phyloP scores from a whole-genome alignment of 345 rosid species.

The Camelina sativa region DNA sequence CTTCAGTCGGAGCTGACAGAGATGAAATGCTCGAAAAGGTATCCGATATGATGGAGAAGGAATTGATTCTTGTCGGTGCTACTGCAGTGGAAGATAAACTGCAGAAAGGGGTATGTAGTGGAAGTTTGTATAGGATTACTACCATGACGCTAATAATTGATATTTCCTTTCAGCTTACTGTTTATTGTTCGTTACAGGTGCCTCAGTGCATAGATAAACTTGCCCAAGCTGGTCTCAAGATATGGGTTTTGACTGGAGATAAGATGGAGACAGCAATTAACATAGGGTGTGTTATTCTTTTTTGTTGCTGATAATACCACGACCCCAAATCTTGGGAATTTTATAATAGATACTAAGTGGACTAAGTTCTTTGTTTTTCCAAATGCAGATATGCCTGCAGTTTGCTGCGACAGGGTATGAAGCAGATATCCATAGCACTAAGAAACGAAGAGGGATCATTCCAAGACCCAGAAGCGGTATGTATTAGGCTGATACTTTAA shows the following conservation, averaged over 20 bases:
- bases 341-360: slow-evolving; percentile 14
- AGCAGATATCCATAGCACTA: slow-evolving; percentile 50
- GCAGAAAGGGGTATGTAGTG: slow-evolving; percentile 69
- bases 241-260: slow-evolving; percentile 90
- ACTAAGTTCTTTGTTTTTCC: slow-evolving; percentile 31
- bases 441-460: slow-evolving; percentile 33
- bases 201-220: slow-evolving; percentile 88
- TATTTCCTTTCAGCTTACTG: slow-evolving; percentile 5
- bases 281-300: slow-evolving; percentile 56
- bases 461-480: slow-evolving; percentile 40
- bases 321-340: neutral
- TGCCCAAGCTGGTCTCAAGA: slow-evolving; percentile 78
- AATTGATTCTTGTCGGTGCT: slow-evolving; percentile 67
- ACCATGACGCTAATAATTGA: slow-evolving; percentile 15
- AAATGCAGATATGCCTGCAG: slow-evolving; percentile 76
- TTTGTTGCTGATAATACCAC: slow-evolving; percentile 19
- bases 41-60: slow-evolving; percentile 70
- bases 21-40: slow-evolving; percentile 66
- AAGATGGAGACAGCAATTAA: slow-evolving; percentile 85
- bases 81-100: slow-evolving; percentile 81
- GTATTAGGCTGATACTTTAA: slow-evolving; percentile 33
- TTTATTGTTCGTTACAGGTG: slow-evolving; percentile 50
- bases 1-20: slow-evolving; percentile 66
- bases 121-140: slow-evolving; percentile 6
- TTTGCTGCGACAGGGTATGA: slow-evolving; percentile 76